phyloP scores from a whole-genome alignment of 192 early-diverging fungal species.

The Backusella liffmaniae region DNA sequence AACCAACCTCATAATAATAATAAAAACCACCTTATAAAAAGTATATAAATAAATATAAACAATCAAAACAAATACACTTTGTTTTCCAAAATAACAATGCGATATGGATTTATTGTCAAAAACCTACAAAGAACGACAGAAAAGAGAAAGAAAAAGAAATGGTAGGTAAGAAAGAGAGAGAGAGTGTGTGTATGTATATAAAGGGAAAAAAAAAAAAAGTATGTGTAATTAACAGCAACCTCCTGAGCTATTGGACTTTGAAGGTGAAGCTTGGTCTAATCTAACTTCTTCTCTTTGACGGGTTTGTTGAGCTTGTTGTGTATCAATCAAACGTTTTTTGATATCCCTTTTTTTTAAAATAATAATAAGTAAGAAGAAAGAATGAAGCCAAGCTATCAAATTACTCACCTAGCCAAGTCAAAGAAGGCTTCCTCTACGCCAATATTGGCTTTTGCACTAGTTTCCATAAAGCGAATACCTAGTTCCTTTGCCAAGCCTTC shows the following conservation, averaged over 20 bases:
- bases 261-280: conserved; percentile 22
- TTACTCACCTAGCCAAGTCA: conserved; percentile 76
- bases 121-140: background rate
- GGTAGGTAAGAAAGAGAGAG: background rate
- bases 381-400: background rate
- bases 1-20: background rate
- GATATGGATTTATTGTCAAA: conserved; percentile 5
- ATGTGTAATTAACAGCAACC: conserved; percentile 24
- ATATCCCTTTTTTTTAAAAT: conserved; percentile 70
- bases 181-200: background rate
- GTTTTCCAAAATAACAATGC: conserved; percentile 7
- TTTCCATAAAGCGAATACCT: conserved; percentile 94
- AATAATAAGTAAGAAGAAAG: background rate
- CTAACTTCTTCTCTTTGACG: conserved; percentile 33
- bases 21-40: background rate
- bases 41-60: background rate
- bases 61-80: background rate
- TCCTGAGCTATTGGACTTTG: background rate
- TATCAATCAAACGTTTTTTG: conserved; percentile 97
- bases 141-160: background rate
- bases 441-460: conserved; percentile 98
- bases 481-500: conserved; percentile 94
- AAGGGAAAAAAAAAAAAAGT: background rate
- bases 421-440: conserved; percentile 98
- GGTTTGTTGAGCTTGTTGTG: conserved; percentile 52